Conservation (phyloP, 768 basidiomycete species). For the Termitomyces sp. region DNA sequence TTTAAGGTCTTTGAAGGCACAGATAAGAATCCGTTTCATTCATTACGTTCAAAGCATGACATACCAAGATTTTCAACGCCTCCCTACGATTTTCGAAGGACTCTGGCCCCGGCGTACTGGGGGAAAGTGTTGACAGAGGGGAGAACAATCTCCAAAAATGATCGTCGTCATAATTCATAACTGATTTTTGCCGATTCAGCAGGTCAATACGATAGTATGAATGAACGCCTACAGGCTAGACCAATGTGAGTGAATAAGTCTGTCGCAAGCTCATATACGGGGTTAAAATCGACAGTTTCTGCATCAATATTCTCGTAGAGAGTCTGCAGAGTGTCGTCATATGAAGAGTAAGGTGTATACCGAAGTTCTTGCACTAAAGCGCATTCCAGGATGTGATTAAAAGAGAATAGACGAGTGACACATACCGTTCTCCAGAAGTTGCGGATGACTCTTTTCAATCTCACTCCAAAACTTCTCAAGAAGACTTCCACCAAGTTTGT, state of each 20-base stretch:
- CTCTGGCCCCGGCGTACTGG: neutral
- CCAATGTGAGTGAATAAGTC: slow-evolving; percentile 14
- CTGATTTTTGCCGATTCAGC: neutral
- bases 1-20: slow-evolving; percentile 5
- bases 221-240: slow-evolving; percentile 9
- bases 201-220: neutral
- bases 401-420: neutral
- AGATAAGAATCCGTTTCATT: neutral
- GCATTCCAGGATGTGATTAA: neutral
- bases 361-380: slow-evolving; percentile 11
- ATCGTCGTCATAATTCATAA: slow-evolving; percentile 4
- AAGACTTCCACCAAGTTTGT: slow-evolving; percentile 13
- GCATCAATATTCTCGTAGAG: slow-evolving; percentile 12
- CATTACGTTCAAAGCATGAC: neutral
- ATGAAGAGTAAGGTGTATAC: slow-evolving; percentile 9
- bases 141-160: slow-evolving; percentile 1
- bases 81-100: neutral
- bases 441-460: slow-evolving; percentile 15
- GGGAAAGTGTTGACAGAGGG: neutral
- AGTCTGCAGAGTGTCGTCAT: slow-evolving; percentile 6
- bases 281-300: slow-evolving; percentile 5
- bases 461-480: slow-evolving; percentile 11
- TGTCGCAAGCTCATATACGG: slow-evolving; percentile 12
- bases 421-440: slow-evolving; percentile 16
- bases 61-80: slow-evolving; percentile 6